Conservation (phyloP, 768 basidiomycete genomes). For the Russula sp. region DNA sequence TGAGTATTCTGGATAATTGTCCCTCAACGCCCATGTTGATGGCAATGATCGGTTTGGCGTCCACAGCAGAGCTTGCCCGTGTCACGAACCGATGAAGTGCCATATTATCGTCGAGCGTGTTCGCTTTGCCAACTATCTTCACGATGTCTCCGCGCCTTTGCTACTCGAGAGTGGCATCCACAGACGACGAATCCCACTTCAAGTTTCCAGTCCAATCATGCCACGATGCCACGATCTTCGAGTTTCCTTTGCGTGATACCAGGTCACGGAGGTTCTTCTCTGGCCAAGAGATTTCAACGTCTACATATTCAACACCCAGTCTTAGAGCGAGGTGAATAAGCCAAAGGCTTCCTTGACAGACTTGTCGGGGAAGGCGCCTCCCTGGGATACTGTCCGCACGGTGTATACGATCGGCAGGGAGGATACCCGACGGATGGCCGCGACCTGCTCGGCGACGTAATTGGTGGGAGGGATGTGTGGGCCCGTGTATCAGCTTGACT, state of each 20-base stretch:
- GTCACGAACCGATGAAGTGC: conserved; percentile 69
- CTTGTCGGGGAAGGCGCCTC: conserved; percentile 85
- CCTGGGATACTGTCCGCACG: conserved; percentile 82
- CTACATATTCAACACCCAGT: conserved; percentile 87
- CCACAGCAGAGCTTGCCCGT: conserved; percentile 42
- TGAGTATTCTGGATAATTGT: conserved; percentile 87
- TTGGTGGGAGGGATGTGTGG: conserved; percentile 59
- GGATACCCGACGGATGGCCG: conserved; percentile 71
- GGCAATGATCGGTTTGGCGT: conserved; percentile 81
- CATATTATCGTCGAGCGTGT: conserved; percentile 72
- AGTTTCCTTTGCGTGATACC: conserved; percentile 58
- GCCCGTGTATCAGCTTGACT: conserved; percentile 46
- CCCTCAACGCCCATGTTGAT: conserved; percentile 92
- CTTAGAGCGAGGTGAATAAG: conserved; percentile 76
- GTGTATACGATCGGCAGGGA: conserved; percentile 90
- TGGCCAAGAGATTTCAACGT: conserved; percentile 81
- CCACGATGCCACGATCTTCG: conserved; percentile 88
- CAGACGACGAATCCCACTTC: conserved; percentile 69
- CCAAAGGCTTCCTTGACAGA: conserved; percentile 68
- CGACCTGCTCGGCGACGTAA: conserved; percentile 80
- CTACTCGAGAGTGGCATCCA: conserved; percentile 69
- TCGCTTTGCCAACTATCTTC: conserved; percentile 90
- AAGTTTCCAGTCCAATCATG: conserved; percentile 90
- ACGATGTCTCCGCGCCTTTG: conserved; percentile 76
- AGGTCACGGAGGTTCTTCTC: conserved; percentile 59